Conservation (phyloP, 2,329 filamentous ascomycete species). For the Calonectria pteridis region DNA sequence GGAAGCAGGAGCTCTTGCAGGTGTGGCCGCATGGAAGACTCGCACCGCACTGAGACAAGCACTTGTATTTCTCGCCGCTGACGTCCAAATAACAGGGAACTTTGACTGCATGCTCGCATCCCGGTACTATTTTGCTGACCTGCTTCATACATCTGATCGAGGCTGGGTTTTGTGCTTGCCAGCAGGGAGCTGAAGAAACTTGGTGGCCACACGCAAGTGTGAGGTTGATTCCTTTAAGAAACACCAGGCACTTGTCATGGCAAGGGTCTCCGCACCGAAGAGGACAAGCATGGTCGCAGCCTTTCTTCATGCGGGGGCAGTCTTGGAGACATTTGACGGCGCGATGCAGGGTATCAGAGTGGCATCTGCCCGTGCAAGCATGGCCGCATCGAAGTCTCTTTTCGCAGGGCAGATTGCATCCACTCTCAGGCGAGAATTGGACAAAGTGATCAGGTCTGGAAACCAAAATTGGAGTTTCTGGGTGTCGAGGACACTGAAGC, state of each 20-base stretch:
- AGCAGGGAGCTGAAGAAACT: background rate
- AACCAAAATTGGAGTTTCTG: background rate
- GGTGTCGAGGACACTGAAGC: background rate
- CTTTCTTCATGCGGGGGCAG: background rate
- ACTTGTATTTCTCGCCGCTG: background rate
- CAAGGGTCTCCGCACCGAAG: background rate
- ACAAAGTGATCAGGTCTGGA: background rate
- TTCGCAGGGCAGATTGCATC: background rate
- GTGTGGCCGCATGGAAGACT: background rate
- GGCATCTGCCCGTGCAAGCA: background rate
- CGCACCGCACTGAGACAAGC: background rate
- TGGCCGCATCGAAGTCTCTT: background rate
- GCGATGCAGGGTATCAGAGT: background rate
- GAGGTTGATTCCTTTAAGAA: background rate
- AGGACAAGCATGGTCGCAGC: background rate
- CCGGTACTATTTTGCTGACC: background rate
- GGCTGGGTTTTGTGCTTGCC: background rate
- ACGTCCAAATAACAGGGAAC: background rate
- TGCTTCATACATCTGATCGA: background rate
- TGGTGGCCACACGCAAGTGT: background rate
- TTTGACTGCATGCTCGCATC: background rate
- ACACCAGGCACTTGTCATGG: background rate
- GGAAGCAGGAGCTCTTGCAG: background rate
- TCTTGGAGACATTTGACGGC: background rate
- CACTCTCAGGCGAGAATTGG: background rate